phyloP scores from a whole-genome alignment of 495 filamentous ascomycete species.

The Penicillium maclennaniae region DNA sequence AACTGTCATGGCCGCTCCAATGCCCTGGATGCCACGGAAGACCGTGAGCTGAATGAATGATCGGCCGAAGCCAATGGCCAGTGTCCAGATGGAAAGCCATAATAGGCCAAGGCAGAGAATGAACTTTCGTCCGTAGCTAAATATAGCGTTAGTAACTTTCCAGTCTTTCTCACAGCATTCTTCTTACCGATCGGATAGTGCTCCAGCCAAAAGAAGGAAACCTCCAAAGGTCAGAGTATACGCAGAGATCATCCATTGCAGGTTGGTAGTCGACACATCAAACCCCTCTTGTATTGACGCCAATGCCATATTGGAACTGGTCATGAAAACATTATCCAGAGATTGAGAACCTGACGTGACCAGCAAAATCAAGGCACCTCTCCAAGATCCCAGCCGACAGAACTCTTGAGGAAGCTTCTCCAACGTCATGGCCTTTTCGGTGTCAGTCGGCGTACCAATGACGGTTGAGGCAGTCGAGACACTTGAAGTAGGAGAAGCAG shows the following conservation, averaged over 20 bases:
- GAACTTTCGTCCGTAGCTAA: conserved; percentile 33
- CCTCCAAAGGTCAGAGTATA: conserved; percentile 38
- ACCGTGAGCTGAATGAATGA: conserved; percentile 34
- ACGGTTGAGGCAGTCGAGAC: conserved; percentile 11
- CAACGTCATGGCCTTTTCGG: conserved; percentile 17
- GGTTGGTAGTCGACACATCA: conserved; percentile 26
- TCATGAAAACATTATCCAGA: conserved; percentile 41
- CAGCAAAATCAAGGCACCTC: conserved; percentile 31
- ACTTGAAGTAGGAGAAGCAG: conserved; percentile 2
- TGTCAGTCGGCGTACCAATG: conserved; percentile 16
- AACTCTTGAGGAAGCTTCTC: conserved; percentile 26
- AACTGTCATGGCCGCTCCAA: conserved; percentile 36
- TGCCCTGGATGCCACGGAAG: conserved; percentile 35
- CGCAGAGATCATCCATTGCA: conserved; percentile 42
- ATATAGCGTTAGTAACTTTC: neutral
- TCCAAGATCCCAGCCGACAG: conserved; percentile 30
- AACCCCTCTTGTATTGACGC: conserved; percentile 38
- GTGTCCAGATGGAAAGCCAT: conserved; percentile 35
- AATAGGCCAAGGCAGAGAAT: conserved; percentile 31
- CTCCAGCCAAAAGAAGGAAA: conserved; percentile 32
- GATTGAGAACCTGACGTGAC: conserved; percentile 39
- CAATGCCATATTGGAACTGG: conserved; percentile 35
- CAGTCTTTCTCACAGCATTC: no score
- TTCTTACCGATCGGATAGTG: conserved; percentile 34
- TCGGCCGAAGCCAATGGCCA: conserved; percentile 36